Conservation (phyloP, 2,329 filamentous ascomycete species). For the Knoxdaviesia capensis region DNA sequence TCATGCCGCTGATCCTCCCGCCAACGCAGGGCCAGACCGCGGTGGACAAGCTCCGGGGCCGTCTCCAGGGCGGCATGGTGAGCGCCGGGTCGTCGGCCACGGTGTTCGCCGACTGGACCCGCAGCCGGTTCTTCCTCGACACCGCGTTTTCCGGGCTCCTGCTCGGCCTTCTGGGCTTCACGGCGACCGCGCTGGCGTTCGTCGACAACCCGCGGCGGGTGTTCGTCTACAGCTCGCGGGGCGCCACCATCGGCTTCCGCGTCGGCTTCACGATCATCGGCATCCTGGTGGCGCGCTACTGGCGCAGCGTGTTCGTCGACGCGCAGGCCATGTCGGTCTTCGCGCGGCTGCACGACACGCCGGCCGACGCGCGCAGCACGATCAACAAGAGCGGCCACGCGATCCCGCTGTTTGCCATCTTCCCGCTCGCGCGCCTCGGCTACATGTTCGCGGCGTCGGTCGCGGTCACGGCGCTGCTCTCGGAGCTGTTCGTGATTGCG, state of each 20-base stretch:
- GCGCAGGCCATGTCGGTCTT: conserved; percentile 8
- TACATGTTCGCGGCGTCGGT: conserved; percentile 6
- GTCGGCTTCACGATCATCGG: conserved; percentile 7
- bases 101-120: conserved; percentile 3
- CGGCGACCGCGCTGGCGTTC: conserved; percentile 5
- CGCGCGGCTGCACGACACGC: conserved; percentile 5
- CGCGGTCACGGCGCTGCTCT: conserved; percentile 6
- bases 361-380: conserved; percentile 5
- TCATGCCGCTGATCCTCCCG: conserved; percentile 2
- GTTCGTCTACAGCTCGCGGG: conserved; percentile 4
- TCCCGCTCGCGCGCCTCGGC: conserved; percentile 6
- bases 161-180: conserved; percentile 8
- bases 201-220: conserved; percentile 7
- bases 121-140: conserved; percentile 6
- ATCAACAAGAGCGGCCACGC: conserved; percentile 6
- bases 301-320: conserved; percentile 7
- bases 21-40: not conserved
- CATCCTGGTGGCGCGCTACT: conserved; percentile 6
- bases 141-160: conserved; percentile 5
- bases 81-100: not conserved
- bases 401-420: conserved; percentile 6
- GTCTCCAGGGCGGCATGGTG: not conserved
- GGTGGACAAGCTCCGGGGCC: too few species aligned
- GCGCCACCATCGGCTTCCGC: conserved; percentile 5
- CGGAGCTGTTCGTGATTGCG: conserved; percentile 8